Evolutionary conservation across 257 asterid genomes (phyloP), one percentile per base, ranked within the genome.

Genomic region (Primulina huaijiensis): DNA sequence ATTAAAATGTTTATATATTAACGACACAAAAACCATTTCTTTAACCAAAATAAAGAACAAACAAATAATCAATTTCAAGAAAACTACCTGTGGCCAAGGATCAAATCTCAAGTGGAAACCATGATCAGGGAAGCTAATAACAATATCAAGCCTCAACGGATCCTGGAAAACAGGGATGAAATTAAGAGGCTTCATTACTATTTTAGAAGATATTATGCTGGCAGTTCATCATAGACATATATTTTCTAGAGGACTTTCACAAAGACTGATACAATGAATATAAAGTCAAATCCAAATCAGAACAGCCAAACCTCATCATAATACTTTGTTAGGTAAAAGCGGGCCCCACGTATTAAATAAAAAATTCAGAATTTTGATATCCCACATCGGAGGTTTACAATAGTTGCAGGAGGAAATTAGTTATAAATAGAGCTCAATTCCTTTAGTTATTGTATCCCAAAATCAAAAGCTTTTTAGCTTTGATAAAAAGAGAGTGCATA

Each of bases 21-120:
- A 59, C 43, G 68, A 62, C 31, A 38, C 37, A 35, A 37, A 57
- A 38, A 34, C 27, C 34, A 21, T 11, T 27, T 21, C n/a, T 57
- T 46, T 57, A 9, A 2, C 58, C 17, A 20, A 57, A 74, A 29
- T 38, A 23, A 60, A 56, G 67, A 64, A 73, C 67, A 65, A 67
- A 14, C 12, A 61, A 16, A 57, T 40, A 55, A 67, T 70, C 71
- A 52, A 74, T 68, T 67, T 56, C 30, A 74, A 11, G 62, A 23
- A 64, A 63, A 75, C 31, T 82, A 90, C 97, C 97, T 90, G 96
- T 43, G 97, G 85, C 92, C 95, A 87, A 66, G 97, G 96, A 77
- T 90, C 92, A 72, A 90, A 90, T 65, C 97, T 84, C 10, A 90
- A 86, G 81, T 90, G 97, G 74, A 90, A 90, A 5, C 97, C 97